Conservation (phyloP, 75 land plant species). For the Pinus albicaulis region DNA sequence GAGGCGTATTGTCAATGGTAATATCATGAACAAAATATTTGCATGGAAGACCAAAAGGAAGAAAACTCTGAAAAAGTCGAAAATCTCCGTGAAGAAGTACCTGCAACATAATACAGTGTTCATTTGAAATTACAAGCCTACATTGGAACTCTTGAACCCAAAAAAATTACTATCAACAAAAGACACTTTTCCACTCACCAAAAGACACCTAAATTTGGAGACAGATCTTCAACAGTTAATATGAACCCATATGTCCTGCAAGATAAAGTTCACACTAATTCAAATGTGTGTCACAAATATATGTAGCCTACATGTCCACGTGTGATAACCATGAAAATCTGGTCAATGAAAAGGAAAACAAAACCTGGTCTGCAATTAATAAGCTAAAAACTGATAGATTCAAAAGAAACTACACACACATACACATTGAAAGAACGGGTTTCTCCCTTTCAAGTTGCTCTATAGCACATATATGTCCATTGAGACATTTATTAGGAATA, state of each 20-base stretch:
- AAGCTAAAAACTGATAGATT: neutral
- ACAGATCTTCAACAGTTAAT: constrained; percentile 73
- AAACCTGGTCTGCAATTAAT: neutral
- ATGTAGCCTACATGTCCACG: neutral
- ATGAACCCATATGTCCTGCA: constrained; percentile 97
- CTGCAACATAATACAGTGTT: neutral
- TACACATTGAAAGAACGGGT: neutral
- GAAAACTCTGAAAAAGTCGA: constrained; percentile 83
- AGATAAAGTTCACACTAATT: neutral
- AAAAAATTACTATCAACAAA: neutral
- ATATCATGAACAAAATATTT: constrained; percentile 82
- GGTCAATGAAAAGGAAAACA: neutral
- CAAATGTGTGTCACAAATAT: neutral
- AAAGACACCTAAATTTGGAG: constrained; percentile 85
- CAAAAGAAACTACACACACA: neutral
- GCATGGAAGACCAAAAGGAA: constrained; percentile 88
- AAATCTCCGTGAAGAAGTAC: constrained; percentile 97
- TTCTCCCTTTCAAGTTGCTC: neutral
- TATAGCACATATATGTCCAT: neutral
- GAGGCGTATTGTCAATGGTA: constrained; percentile 80
- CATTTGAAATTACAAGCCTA: neutral
- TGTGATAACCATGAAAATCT: neutral
- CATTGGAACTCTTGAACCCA: neutral
- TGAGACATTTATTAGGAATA: neutral
- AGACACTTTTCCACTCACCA: constrained; percentile 48